Conservation (phyloP, 768 basidiomycete species). For the Melanogaster broomeanus region DNA sequence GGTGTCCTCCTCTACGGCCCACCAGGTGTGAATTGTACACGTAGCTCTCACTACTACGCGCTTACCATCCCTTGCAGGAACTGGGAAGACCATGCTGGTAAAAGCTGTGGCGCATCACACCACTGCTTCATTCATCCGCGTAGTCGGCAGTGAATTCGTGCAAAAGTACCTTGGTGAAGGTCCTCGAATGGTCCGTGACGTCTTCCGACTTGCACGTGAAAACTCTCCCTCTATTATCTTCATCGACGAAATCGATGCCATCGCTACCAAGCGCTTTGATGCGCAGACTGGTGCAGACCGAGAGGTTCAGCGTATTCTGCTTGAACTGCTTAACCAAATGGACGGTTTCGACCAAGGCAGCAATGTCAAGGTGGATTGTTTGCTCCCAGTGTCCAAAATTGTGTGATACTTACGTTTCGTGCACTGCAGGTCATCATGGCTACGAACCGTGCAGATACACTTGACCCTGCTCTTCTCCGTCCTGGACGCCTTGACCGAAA, state of each 20-base stretch:
- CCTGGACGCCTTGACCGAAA: slow-evolving; percentile 98
- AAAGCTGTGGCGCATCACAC: slow-evolving; percentile 99
- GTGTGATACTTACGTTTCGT: neutral
- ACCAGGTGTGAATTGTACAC: slow-evolving; percentile 60
- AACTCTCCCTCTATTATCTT: slow-evolving; percentile 98
- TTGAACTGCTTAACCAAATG: slow-evolving; percentile 98
- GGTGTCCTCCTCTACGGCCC: slow-evolving; percentile 97
- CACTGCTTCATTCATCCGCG: slow-evolving; percentile 95
- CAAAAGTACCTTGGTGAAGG: slow-evolving; percentile 99
- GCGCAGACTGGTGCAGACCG: slow-evolving; percentile 99
- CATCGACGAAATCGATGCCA: slow-evolving; percentile 98
- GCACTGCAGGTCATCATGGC: slow-evolving; percentile 93
- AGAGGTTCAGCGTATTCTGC: slow-evolving; percentile 96
- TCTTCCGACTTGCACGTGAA: slow-evolving; percentile 96
- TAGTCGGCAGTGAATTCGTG: slow-evolving; percentile 97
- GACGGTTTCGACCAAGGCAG: slow-evolving; percentile 99
- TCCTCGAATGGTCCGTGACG: slow-evolving; percentile 99
- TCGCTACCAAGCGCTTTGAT: slow-evolving; percentile 99
- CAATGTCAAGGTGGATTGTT: slow-evolving; percentile 82
- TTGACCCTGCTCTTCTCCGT: slow-evolving; percentile 95
- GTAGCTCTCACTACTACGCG: neutral
- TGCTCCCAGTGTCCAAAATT: neutral
- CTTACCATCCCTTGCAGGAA: slow-evolving; percentile 57
- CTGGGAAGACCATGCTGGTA: slow-evolving; percentile 99
- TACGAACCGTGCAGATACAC: slow-evolving; percentile 96